Evolutionary conservation across 2,329 filamentous ascomycete species (phyloP).

Genomic region (Keithomyces neogunnii): DNA sequence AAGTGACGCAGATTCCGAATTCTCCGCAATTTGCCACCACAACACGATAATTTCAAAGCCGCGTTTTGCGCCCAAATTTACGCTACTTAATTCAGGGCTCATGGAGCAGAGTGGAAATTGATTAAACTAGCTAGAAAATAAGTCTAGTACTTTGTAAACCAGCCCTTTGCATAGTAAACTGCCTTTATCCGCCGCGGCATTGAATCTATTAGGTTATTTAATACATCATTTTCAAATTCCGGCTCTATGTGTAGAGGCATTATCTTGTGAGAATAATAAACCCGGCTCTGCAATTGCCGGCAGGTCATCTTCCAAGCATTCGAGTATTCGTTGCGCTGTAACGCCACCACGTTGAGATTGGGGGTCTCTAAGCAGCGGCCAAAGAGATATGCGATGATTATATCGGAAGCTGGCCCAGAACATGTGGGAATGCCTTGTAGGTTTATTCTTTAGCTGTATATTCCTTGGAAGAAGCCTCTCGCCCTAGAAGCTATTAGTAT

Average conservation of each 20-base stretch:
- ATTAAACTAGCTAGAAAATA: neutral
- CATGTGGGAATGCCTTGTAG: constrained; percentile 4
- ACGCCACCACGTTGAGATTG: constrained; percentile 2
- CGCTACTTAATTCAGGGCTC: neutral
- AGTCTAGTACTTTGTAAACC: constrained; percentile 6
- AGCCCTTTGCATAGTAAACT: neutral
- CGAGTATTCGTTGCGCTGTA: constrained; percentile 4
- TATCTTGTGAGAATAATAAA: constrained; percentile 8
- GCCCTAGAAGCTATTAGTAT: constrained; percentile 1
- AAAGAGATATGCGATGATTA: neutral
- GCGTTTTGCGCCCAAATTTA: neutral
- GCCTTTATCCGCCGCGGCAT: constrained; percentile 1
- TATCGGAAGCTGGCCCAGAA: constrained; percentile 4
- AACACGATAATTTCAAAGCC: neutral
- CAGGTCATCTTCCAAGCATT: constrained; percentile 6
- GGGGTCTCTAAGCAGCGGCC: constrained; percentile 3
- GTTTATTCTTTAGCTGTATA: constrained; percentile 3
- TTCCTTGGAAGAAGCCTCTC: neutral
- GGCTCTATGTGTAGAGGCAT: constrained; percentile 4
- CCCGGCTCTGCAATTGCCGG: constrained; percentile 8
- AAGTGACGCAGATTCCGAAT: neutral
- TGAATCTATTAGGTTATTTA: constrained; percentile 2
- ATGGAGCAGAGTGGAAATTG: neutral
- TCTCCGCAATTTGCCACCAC: neutral
- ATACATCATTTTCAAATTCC: constrained; percentile 1